Evolutionary conservation across 2,329 filamentous ascomycete genomes (phyloP).

Genomic region (Botryosphaeria dothidea): DNA sequence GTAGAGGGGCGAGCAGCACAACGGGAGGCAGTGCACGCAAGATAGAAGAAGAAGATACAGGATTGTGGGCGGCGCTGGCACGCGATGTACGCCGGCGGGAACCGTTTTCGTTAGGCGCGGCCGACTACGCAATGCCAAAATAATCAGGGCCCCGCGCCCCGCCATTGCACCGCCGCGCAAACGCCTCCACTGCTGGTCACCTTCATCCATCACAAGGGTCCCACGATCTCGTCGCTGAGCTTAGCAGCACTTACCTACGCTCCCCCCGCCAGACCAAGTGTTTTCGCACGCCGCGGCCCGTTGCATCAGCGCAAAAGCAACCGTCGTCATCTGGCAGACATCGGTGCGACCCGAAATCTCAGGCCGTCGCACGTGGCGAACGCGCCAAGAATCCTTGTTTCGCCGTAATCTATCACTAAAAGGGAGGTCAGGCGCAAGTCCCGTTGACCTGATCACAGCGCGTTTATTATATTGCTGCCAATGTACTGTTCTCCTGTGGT

Average conservation of each 20-base stretch:
- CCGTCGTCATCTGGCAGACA: not conserved
- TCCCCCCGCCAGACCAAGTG: no score
- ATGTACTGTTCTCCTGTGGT: not conserved
- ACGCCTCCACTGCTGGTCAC: not conserved
- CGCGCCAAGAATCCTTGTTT: not conserved
- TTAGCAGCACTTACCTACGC: not conserved
- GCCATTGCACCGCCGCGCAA: not conserved
- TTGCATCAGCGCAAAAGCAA: not conserved
- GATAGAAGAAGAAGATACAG: no score
- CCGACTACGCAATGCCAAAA: no score
- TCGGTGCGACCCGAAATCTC: not conserved
- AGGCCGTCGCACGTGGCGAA: not conserved
- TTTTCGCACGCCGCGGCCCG: not conserved
- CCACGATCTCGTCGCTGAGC: not conserved
- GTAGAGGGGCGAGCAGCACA: no score
- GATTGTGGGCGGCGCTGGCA: no score
- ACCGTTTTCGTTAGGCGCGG: no score
- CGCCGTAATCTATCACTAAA: not conserved
- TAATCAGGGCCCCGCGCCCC: no score
- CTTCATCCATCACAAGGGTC: not conserved
- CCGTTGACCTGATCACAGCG: not conserved
- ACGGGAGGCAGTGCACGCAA: no score
- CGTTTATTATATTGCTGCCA: not conserved
- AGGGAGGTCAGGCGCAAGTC: not conserved
- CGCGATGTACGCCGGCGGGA: no score